These are phyloP conservation scores for Punctularia strigosozonata DNA, from an alignment of 768 basidiomycete genomes.

Conservation along the genomic window DNA sequence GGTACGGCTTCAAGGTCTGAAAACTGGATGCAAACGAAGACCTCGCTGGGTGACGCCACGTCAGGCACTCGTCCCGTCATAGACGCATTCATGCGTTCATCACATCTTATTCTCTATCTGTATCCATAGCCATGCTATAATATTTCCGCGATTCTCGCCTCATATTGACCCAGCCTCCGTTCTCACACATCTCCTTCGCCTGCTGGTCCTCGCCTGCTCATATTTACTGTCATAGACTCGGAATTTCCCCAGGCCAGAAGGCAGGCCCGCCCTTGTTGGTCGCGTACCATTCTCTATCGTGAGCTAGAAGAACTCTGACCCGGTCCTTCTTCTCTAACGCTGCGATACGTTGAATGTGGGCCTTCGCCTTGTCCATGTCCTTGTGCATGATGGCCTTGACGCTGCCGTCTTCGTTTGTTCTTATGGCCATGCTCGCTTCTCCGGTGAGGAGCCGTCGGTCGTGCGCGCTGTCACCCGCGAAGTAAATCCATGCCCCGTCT, in stretches of 20 bases:
- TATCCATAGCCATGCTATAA: no score
- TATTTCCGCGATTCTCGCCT: no score
- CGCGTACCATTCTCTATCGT: slow-evolving; percentile 41
- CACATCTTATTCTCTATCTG: no score
- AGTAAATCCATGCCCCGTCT: slow-evolving; percentile 41
- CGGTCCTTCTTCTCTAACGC: slow-evolving; percentile 22
- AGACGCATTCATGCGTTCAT: no score
- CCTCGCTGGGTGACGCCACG: no score
- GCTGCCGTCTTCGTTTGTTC: slow-evolving; percentile 8
- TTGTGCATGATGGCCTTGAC: slow-evolving; percentile 30
- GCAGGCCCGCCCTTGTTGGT: slow-evolving; percentile 28
- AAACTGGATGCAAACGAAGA: no score
- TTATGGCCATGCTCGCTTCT: slow-evolving; percentile 25
- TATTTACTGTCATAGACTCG: no score
- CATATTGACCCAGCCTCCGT: no score
- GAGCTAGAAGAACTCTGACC: slow-evolving; percentile 38
- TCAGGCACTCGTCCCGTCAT: no score
- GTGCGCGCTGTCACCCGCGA: slow-evolving; percentile 47
- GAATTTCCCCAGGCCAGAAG: slow-evolving; percentile 21
- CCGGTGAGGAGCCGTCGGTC: slow-evolving; percentile 39
- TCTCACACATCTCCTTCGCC: no score
- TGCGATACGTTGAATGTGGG: slow-evolving; percentile 28
- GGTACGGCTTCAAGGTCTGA: slow-evolving; percentile 78
- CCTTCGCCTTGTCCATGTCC: slow-evolving; percentile 29
- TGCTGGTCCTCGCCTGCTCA: no score